Evolutionary conservation across 2,329 filamentous ascomycete genomes (phyloP).

Genomic region (Botrytis pseudocinerea): DNA sequence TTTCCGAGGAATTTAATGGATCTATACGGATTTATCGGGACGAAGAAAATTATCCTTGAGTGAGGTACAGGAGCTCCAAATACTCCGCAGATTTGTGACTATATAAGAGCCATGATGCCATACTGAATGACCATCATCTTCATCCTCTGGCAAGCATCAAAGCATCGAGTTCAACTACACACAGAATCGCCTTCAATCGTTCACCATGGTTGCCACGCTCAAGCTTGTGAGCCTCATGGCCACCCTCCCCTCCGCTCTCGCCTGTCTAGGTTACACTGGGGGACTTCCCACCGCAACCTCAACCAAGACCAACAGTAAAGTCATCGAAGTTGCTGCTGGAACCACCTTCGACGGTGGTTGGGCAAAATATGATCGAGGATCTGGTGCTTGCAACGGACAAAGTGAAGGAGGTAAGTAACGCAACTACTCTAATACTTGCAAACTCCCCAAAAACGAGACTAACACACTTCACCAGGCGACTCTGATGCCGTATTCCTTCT

Average conservation of each 20-base stretch:
- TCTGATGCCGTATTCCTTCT: conserved; percentile 1
- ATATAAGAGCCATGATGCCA: not conserved
- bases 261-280: not conserved
- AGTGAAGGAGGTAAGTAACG: not conserved
- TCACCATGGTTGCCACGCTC: not conserved
- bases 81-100: not conserved
- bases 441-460: not conserved
- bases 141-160: not conserved
- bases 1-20: not conserved
- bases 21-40: not conserved
- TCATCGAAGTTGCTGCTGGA: not conserved
- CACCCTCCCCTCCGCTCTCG: not conserved
- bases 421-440: not conserved
- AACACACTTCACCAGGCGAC: not conserved
- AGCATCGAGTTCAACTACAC: not conserved
- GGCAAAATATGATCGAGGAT: conserved; percentile 8
- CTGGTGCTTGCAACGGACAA: conserved; percentile 1
- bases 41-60: not conserved
- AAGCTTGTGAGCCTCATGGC: not conserved
- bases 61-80: not conserved
- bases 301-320: conserved; percentile 12
- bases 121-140: not conserved
- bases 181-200: not conserved
- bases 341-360: not conserved
- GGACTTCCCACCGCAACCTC: not conserved